Evolutionary conservation across 2,329 filamentous ascomycete genomes (phyloP).

Genomic region (Epichloe scottii): DNA sequence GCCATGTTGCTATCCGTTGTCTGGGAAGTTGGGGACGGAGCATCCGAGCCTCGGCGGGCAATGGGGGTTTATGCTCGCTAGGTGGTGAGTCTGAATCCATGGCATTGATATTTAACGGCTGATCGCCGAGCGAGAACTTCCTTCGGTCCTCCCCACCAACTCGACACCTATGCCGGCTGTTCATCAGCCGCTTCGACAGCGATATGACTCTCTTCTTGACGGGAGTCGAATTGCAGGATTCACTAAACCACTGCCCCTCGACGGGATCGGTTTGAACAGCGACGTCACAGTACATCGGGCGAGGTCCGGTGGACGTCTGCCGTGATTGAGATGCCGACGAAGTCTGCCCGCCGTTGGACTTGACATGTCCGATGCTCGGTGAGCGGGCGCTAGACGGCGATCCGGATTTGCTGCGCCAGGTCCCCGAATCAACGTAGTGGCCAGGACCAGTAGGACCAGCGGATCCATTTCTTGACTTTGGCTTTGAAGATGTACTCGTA

Average conservation of each 20-base stretch:
- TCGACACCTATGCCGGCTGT: conserved; percentile 31
- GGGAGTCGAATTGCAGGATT: conserved; percentile 20
- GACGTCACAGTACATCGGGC: conserved; percentile 36
- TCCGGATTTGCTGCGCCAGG: conserved; percentile 39
- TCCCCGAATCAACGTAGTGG: conserved; percentile 40
- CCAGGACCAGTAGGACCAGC: conserved; percentile 21
- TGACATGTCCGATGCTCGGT: conserved; percentile 18
- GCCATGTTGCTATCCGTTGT: conserved; percentile 14
- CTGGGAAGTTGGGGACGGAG: conserved; percentile 13
- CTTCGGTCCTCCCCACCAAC: conserved; percentile 27
- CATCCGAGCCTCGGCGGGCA: conserved; percentile 11
- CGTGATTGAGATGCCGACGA: conserved; percentile 20
- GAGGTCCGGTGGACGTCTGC: conserved; percentile 25
- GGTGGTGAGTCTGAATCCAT: conserved; percentile 29
- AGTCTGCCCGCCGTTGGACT: conserved; percentile 17
- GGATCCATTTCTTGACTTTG: conserved; percentile 27
- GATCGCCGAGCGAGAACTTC: conserved; percentile 12
- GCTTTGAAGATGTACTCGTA: conserved; percentile 22
- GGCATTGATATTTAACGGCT: conserved; percentile 17
- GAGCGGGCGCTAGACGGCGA: conserved; percentile 35
- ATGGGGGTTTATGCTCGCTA: conserved; percentile 17
- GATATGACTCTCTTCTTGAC: conserved; percentile 38
- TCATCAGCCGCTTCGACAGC: conserved; percentile 39
- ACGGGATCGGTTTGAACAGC: conserved; percentile 43
- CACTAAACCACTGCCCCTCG: conserved; percentile 39